phyloP scores from a whole-genome alignment of 495 filamentous ascomycete species.

The Sabuloglossum arenarium region DNA sequence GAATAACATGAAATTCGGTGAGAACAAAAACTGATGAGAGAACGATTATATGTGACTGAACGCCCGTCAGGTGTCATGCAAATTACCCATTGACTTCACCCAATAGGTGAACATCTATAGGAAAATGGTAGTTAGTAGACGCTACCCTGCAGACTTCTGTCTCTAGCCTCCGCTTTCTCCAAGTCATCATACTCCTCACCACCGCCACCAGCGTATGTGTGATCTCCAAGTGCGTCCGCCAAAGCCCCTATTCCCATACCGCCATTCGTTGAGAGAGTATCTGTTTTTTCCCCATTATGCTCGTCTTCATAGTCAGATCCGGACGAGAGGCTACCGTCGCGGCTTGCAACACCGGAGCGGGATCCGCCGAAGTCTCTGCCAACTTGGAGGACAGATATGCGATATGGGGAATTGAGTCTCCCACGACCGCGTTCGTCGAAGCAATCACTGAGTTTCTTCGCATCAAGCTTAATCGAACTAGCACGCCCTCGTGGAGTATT shows the following conservation, averaged over 20 bases:
- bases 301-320: background rate
- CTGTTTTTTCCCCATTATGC: background rate
- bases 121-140: background rate
- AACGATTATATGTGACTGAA: no score
- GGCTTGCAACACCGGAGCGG: slow-evolving; percentile 5
- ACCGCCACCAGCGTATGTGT: background rate
- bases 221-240: background rate
- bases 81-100: background rate
- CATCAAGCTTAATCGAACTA: background rate
- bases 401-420: background rate
- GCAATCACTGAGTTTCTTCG: background rate
- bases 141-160: background rate
- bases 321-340: background rate
- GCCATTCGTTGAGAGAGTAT: background rate
- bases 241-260: background rate
- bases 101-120: background rate
- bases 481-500: background rate
- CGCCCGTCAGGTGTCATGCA: background rate
- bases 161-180: background rate
- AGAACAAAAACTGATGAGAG: no score
- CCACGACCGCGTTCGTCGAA: background rate
- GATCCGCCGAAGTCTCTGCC: slow-evolving; percentile 8
- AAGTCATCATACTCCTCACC: background rate
- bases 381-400: background rate
- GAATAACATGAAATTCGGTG: no score